These are phyloP conservation scores for Meredithiella fracta DNA, from an alignment of 2,329 filamentous ascomycete species.

Conservation along the genomic window DNA sequence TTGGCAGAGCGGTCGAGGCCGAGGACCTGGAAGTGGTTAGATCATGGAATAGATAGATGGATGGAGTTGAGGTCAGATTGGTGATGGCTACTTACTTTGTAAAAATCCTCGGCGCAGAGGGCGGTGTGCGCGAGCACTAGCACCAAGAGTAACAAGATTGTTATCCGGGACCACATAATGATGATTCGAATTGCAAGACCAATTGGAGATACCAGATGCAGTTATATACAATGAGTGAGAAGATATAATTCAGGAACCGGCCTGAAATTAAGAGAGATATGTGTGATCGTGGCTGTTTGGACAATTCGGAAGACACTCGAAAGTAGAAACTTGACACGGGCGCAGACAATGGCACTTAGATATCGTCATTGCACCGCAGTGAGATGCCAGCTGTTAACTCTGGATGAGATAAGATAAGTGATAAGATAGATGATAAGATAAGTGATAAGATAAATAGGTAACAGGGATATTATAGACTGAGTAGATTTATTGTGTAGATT, in stretches of 20 bases:
- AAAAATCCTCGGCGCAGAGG: constrained; percentile 54
- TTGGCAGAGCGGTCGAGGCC: constrained; percentile 63
- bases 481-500: not conserved
- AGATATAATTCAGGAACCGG: not conserved
- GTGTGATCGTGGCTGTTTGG: not conserved
- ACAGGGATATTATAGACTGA: not conserved
- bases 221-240: not conserved
- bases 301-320: no score
- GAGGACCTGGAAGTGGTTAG: constrained; percentile 41
- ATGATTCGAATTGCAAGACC: not conserved
- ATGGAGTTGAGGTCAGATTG: not conserved
- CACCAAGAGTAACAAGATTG: constrained; percentile 31
- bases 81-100: constrained; percentile 40
- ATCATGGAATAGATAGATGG: not conserved
- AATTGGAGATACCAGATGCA: no score
- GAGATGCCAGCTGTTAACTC: constrained; percentile 14
- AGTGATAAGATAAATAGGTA: not conserved
- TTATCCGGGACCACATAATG: constrained; percentile 28
- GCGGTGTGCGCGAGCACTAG: constrained; percentile 37
- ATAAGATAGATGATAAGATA: no score
- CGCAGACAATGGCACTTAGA: not conserved
- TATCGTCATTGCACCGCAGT: not conserved
- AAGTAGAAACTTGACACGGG: not conserved
- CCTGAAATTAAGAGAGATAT: not conserved
- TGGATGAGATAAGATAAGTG: not conserved